These are phyloP conservation scores for Neoboletus brunneissimus DNA, from an alignment of 768 basidiomycete species.

Conservation along the genomic window DNA sequence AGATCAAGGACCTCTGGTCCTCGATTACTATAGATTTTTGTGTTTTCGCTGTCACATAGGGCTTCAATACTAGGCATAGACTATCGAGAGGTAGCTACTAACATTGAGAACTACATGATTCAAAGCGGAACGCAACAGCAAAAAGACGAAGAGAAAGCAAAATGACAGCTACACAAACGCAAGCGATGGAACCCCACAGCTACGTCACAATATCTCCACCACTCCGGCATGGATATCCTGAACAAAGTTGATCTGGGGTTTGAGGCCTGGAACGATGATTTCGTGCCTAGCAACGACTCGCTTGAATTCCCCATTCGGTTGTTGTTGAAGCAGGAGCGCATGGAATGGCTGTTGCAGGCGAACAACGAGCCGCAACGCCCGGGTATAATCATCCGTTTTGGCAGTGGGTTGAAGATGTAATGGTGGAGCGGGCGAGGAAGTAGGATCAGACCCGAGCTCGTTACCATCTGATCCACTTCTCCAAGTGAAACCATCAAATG, in stretches of 20 bases:
- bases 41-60: too few species aligned
- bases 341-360: conserved; percentile 9
- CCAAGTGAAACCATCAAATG: background rate
- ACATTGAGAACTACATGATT: background rate
- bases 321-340: conserved; percentile 3
- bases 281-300: conserved; percentile 8
- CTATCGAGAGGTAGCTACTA: too few species aligned
- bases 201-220: background rate
- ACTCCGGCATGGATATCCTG: background rate
- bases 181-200: background rate
- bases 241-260: background rate
- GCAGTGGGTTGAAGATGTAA: too few species aligned
- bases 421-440: background rate
- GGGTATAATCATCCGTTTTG: background rate
- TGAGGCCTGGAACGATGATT: background rate
- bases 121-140: background rate
- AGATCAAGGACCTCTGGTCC: too few species aligned
- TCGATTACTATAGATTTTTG: too few species aligned
- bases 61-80: too few species aligned
- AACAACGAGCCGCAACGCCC: conserved; percentile 5
- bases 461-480: background rate
- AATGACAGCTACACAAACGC: background rate
- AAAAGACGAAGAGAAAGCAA: too few species aligned
- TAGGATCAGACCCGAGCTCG: background rate
- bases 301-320: conserved; percentile 12